Evolutionary conservation across 345 rosid genomes (phyloP), one percentile per base, ranked within the genome.

Genomic region (Pelargonium nanum): DNA sequence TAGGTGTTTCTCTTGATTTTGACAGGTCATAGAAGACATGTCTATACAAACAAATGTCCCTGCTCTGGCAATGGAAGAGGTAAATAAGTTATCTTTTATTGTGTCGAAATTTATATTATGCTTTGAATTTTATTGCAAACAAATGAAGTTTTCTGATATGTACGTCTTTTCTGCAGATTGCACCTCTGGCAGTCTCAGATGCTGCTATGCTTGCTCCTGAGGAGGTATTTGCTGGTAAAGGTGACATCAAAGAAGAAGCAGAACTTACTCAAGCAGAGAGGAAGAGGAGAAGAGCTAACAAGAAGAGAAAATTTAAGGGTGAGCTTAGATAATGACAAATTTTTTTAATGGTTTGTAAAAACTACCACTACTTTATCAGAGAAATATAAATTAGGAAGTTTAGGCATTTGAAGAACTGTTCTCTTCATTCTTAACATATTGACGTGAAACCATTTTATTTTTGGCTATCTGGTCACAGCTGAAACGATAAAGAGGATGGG

Each of bases 61-160:
- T 57, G 97, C 99, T 68, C 84, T 90, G 72, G 97, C 92, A 58
- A 87, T 93, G 95, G 97, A 93, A 79, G 99, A 93, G 97, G 99
- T 89, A 75, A 45, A 55, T 28, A 48, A 7, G 20, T 34, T 60
- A 58, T 7, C 22, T 23, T 19, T 17, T 51, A 4, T 25, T 24
- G 59, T 12, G 19, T 56, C n/a, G 56, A 20, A 17, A n/a, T 13
- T 20, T 21, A 17, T 17, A 20, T 53, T 20, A 1, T 17, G 1
- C 20, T 53, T 24, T 24, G 26, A 17, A 24, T 19, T 0, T 15
- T 15, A 56, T 6, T 24, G 24, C 17, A 10, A 7, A 8, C 9
- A 24, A 22, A 25, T n/a, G 32, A 56, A 25, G 8, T 4, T 24
- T 21, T 22, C 59, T 65, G 25, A 62, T 51, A 19, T 24, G 19